A percentile compares a stretch with the other conserved stretches of the same genome.
Conservation (phyloP, 2,329 filamentous ascomycete species). For the Ophiostoma ips region DNA sequence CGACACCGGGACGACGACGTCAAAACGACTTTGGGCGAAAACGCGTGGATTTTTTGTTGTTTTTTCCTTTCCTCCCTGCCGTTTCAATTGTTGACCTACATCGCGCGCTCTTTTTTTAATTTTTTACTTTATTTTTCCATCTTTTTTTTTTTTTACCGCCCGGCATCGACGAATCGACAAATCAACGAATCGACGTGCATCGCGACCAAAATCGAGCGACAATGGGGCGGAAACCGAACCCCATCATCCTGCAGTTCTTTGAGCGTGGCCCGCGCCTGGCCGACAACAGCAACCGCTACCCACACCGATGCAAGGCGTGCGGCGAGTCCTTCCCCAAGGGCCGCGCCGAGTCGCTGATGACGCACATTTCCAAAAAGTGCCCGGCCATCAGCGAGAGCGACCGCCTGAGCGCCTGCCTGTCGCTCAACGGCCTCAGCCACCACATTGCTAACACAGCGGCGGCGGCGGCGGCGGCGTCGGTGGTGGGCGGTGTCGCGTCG, state of each 20-base stretch:
- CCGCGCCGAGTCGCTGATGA: conserved; percentile 67
- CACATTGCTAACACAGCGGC: conserved; percentile 14
- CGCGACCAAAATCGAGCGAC: too few species aligned
- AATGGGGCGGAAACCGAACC: conserved; percentile 80
- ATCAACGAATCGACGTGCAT: too few species aligned
- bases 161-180: not conserved
- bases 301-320: conserved; percentile 79
- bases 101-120: too few species aligned
- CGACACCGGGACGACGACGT: not conserved
- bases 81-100: too few species aligned
- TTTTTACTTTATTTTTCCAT: too few species aligned
- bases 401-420: conserved; percentile 58
- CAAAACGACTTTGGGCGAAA: not conserved
- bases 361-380: conserved; percentile 77
- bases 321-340: conserved; percentile 85
- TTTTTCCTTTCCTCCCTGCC: not conserved
- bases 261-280: conserved; percentile 72
- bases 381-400: conserved; percentile 63
- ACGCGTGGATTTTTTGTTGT: not conserved
- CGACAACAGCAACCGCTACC: conserved; percentile 83
- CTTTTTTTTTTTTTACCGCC: too few species aligned
- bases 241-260: conserved; percentile 78
- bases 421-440: conserved; percentile 52
- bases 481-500: not conserved
- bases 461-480: conserved; percentile 15